Conservation (phyloP, 352 stramenopile genomes). For the Blastocystis sp. region DNA sequence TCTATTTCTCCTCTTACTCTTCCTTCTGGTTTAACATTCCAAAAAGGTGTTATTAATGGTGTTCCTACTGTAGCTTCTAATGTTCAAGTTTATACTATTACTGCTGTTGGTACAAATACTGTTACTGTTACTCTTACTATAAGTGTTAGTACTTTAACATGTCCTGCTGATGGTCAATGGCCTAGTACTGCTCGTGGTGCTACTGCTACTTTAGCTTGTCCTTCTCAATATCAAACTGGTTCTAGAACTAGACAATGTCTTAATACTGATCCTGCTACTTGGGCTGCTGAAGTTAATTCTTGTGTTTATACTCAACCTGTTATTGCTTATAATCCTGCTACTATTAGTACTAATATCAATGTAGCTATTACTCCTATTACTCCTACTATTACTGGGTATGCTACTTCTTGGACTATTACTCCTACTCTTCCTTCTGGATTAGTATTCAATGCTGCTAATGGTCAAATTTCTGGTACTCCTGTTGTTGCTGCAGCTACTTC, state of each 20-base stretch:
- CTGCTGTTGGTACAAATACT: too few species aligned
- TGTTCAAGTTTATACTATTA: too few species aligned
- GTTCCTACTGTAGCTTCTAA: too few species aligned
- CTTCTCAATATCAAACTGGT: background rate
- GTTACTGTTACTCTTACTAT: too few species aligned
- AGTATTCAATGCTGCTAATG: background rate
- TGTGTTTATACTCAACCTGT: conserved; percentile 19
- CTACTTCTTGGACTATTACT: conserved; percentile 4
- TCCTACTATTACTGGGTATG: conserved; percentile 14
- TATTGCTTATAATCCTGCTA: conserved; percentile 8
- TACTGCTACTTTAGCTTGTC: conserved; percentile 7
- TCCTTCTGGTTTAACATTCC: too few species aligned
- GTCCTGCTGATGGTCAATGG: conserved; percentile 9
- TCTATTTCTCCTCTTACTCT: too few species aligned
- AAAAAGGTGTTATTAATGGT: too few species aligned
- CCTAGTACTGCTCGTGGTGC: conserved; percentile 14
- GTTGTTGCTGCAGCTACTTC: conserved; percentile 4
- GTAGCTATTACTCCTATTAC: conserved; percentile 18
- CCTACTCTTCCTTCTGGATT: conserved; percentile 19
- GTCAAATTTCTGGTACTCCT: conserved; percentile 26
- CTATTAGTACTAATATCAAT: conserved; percentile 16
- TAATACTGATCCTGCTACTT: background rate
- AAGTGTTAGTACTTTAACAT: too few species aligned
- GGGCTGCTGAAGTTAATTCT: background rate
- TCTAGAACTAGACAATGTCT: conserved; percentile 16